Conservation (phyloP, 257 asterid species). For the Striga asiatica region DNA sequence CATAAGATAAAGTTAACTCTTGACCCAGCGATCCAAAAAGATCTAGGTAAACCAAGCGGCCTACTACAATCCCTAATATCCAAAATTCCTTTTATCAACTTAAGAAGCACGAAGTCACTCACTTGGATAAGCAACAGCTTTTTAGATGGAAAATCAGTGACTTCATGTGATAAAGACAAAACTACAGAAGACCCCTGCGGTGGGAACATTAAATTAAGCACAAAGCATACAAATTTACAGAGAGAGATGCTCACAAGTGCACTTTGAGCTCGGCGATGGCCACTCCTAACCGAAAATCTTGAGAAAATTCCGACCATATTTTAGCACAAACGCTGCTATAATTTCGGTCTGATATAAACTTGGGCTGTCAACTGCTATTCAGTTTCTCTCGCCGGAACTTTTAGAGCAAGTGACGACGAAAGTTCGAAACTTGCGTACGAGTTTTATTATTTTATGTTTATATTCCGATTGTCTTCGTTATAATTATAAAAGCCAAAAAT, state of each 20-base stretch:
- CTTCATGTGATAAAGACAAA: neutral
- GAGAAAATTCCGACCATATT: slow-evolving; percentile 91
- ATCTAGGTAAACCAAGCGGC: slow-evolving; percentile 2
- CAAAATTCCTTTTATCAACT: slow-evolving; percentile 9
- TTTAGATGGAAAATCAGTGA: neutral
- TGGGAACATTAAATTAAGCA: slow-evolving; percentile 10
- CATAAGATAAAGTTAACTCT: neutral
- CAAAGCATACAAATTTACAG: neutral
- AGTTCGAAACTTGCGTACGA: slow-evolving; percentile 14
- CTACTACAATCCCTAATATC: slow-evolving; percentile 7
- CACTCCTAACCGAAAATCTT: slow-evolving; percentile 47
- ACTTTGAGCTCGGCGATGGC: slow-evolving; percentile 81
- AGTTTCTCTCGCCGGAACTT: slow-evolving; percentile 10
- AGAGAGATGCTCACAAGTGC: slow-evolving; percentile 41
- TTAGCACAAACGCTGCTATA: neutral
- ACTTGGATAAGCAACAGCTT: neutral
- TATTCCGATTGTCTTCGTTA: too few species aligned
- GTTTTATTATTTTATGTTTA: too few species aligned
- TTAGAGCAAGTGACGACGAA: neutral
- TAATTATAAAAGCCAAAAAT: too few species aligned
- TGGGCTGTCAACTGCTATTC: neutral
- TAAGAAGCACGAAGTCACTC: too few species aligned
- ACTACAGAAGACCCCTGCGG: neutral
- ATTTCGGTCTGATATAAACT: neutral
- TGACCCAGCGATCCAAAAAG: neutral